These are phyloP conservation scores for Cinnamomum micranthum DNA, from an alignment of 164 flowering plant species.

Conservation along the genomic window DNA sequence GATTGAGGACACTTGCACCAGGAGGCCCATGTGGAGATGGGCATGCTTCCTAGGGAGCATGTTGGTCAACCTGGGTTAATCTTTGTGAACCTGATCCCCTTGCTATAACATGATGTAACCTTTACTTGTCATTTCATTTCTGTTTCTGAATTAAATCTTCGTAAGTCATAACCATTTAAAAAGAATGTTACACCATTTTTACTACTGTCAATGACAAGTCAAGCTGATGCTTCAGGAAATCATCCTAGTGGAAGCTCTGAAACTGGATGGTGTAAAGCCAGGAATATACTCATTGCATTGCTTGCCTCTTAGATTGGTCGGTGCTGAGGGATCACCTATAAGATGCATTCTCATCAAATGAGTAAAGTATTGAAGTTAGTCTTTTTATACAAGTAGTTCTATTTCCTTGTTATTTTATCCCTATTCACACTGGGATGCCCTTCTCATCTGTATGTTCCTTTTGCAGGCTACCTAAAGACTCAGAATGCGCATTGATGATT, in stretches of 20 bases:
- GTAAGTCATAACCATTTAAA: too few relatives aligned
- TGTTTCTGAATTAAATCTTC: too few relatives aligned
- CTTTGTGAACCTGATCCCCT: neutral
- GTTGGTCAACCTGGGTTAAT: neutral
- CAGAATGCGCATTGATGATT: too few relatives aligned
- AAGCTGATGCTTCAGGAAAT: conserved; percentile 26
- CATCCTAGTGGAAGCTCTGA: conserved; percentile 52
- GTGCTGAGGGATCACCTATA: conserved; percentile 83
- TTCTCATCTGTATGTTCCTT: too few relatives aligned
- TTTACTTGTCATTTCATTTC: neutral
- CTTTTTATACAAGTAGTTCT: neutral
- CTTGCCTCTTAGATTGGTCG: conserved; percentile 65
- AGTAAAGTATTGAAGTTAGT: conserved; percentile 1
- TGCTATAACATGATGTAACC: neutral
- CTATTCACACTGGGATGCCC: too few relatives aligned
- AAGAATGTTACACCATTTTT: too few relatives aligned
- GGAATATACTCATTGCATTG: conserved; percentile 76
- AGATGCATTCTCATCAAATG: conserved; percentile 39
- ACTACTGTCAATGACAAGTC: neutral
- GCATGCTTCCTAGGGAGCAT: neutral
- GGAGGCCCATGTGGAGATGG: neutral
- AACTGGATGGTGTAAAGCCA: conserved; percentile 51
- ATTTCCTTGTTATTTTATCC: too few relatives aligned
- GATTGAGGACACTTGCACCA: too few relatives aligned
- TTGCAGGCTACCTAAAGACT: too few relatives aligned